phyloP scores from a whole-genome alignment of 306 rosid genomes.

The Dalbergia cochinchinensis region DNA sequence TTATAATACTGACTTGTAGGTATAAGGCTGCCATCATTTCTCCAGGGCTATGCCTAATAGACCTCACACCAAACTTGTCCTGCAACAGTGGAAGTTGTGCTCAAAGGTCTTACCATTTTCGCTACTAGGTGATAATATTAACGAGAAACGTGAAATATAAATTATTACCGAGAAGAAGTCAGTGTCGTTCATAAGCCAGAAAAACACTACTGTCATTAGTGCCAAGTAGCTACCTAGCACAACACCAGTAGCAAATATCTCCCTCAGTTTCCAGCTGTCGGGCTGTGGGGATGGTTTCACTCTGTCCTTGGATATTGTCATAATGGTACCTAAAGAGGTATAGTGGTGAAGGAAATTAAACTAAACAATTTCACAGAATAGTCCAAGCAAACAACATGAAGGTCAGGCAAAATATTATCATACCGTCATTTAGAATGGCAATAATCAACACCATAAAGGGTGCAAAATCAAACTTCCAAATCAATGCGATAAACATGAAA shows the following conservation, averaged over 20 bases:
- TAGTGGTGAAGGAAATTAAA: conserved; percentile 35
- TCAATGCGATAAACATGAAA: conserved; percentile 92
- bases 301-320: conserved; percentile 98
- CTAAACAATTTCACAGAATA: conserved; percentile 23
- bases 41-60: conserved; percentile 23
- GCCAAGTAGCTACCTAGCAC: conserved; percentile 98
- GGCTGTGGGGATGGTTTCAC: conserved; percentile 97
- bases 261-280: conserved; percentile 96
- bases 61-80: conserved; percentile 67
- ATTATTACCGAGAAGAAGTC: conserved; percentile 77
- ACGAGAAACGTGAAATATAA: not conserved
- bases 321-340: conserved; percentile 78
- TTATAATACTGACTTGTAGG: conserved; percentile 98
- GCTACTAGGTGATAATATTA: not conserved
- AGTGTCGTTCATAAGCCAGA: conserved; percentile 80
- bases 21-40: conserved; percentile 98
- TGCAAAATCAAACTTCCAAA: conserved; percentile 95
- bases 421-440: conserved; percentile 95
- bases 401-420: conserved; percentile 40
- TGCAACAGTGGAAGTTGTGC: conserved; percentile 48
- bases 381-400: conserved; percentile 30
- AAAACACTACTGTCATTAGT: conserved; percentile 92
- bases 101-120: conserved; percentile 12
- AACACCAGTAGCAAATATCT: conserved; percentile 95
- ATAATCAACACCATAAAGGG: conserved; percentile 98